Evolutionary conservation across 768 basidiomycete species (phyloP).

Genomic region (Tricholoma bakamatsutake): DNA sequence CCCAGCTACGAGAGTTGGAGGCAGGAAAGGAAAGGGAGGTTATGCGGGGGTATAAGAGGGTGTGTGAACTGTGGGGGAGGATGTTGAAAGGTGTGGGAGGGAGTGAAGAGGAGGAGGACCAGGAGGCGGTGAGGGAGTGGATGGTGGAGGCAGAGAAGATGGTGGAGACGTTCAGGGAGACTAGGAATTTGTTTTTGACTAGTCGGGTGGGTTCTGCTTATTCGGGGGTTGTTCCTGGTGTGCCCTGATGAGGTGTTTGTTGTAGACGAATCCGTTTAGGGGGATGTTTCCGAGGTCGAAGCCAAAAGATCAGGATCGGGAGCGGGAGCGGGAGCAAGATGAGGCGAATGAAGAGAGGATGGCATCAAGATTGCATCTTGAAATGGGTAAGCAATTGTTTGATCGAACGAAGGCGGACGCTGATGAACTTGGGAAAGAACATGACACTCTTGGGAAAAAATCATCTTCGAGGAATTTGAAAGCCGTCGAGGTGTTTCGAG

Average conservation of each 20-base stretch:
- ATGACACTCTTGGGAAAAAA: conserved; percentile 50
- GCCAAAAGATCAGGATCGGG: conserved; percentile 28
- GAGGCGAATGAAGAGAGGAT: conserved; percentile 68
- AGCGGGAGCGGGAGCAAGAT: conserved; percentile 28
- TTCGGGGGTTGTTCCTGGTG: not conserved
- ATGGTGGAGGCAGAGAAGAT: conserved; percentile 58
- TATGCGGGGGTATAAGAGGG: conserved; percentile 46
- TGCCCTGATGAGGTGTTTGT: conserved; percentile 4
- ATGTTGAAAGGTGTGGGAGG: conserved; percentile 42
- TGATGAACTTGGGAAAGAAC: conserved; percentile 31
- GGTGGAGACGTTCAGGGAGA: conserved; percentile 86
- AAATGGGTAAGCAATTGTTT: conserved; percentile 45
- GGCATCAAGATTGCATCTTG: conserved; percentile 70
- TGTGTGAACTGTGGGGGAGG: conserved; percentile 58
- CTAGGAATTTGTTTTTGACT: conserved; percentile 74
- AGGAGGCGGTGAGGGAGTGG: conserved; percentile 31
- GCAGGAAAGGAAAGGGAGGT: conserved; percentile 62
- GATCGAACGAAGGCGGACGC: not conserved
- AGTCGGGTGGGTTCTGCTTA: conserved; percentile 48
- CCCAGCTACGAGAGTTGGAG: conserved; percentile 61
- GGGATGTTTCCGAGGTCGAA: conserved; percentile 60
- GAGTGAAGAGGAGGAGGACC: conserved; percentile 67
- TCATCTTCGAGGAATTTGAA: conserved; percentile 28
- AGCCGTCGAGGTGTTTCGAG: conserved; percentile 68
- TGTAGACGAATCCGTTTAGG: conserved; percentile 49